A percentile compares a stretch with the other conserved stretches of the same genome.
These are phyloP conservation scores for Ophiostoma australiae DNA, from an alignment of 2,329 filamentous ascomycete genomes.

Conservation along the genomic window DNA sequence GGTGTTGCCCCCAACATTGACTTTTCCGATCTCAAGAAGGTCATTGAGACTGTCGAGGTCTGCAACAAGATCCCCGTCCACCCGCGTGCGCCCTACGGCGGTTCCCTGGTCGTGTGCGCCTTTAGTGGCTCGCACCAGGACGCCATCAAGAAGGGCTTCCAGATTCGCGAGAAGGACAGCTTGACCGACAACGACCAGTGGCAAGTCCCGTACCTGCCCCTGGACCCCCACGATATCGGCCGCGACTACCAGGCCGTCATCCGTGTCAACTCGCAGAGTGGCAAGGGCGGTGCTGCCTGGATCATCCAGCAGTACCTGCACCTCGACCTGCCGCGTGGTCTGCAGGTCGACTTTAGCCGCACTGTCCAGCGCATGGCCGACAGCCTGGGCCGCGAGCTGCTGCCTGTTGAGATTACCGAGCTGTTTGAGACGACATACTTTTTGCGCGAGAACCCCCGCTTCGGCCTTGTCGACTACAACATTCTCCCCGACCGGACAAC, in stretches of 20 bases:
- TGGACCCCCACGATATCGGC: constrained; percentile 90
- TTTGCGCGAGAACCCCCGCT: constrained; percentile 75
- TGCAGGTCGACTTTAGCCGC: constrained; percentile 86
- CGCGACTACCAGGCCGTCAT: constrained; percentile 98
- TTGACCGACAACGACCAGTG: constrained; percentile 63
- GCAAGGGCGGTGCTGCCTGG: constrained; percentile 92
- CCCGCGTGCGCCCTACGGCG: constrained; percentile 82
- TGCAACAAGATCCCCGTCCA: constrained; percentile 95
- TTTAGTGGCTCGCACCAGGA: constrained; percentile 93
- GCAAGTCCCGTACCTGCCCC: constrained; percentile 85
- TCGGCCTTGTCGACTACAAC: constrained; percentile 84
- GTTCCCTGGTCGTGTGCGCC: constrained; percentile 83
- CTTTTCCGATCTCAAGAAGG: constrained; percentile 79
- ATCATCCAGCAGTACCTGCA: constrained; percentile 84
- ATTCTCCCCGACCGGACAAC: constrained; percentile 77
- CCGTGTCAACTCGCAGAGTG: constrained; percentile 92
- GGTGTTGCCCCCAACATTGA: constrained; percentile 80
- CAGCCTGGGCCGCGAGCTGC: constrained; percentile 73
- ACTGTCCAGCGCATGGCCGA: constrained; percentile 82
- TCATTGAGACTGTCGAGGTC: constrained; percentile 85
- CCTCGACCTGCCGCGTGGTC: constrained; percentile 84
- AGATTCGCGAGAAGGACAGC: constrained; percentile 58
- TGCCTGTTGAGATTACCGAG: constrained; percentile 74
- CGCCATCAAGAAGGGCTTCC: constrained; percentile 90
- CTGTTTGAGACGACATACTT: constrained; percentile 90